Evolutionary conservation across 108 stramenopile species (phyloP).

Genomic region (Nitzschia sp.): DNA sequence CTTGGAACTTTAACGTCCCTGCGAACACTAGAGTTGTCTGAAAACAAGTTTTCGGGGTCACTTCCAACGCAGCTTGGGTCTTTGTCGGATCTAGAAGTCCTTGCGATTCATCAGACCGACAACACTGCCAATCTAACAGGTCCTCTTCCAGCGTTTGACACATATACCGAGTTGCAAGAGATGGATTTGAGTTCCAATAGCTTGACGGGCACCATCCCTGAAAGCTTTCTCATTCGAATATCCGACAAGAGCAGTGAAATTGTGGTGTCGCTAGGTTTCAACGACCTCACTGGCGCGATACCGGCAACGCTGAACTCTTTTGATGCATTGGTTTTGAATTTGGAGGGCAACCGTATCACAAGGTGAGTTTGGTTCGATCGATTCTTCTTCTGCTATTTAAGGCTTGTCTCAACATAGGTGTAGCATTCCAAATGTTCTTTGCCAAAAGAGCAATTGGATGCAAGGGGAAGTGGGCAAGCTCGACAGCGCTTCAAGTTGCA

Average conservation of each 20-base stretch:
- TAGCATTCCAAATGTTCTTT: constrained; percentile 17
- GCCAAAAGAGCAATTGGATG: constrained; percentile 57
- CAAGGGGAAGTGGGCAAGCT: constrained; percentile 46
- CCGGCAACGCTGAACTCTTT: constrained; percentile 42
- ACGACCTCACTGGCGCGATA: constrained; percentile 41
- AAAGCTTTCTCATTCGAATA: constrained; percentile 22
- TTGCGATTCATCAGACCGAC: constrained; percentile 39
- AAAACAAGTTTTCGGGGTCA: constrained; percentile 24
- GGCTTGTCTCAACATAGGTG: background rate
- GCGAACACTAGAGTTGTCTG: constrained; percentile 2
- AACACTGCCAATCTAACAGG: constrained; percentile 18
- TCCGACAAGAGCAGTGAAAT: constrained; percentile 32
- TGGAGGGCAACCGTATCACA: constrained; percentile 41
- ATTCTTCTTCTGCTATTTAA: background rate
- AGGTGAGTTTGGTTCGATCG: constrained; percentile 11
- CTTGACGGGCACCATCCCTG: constrained; percentile 36
- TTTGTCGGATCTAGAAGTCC: constrained; percentile 12
- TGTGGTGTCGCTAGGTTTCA: constrained; percentile 36
- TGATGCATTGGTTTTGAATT: constrained; percentile 28
- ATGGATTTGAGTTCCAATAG: constrained; percentile 32
- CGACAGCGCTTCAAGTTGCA: constrained; percentile 38
- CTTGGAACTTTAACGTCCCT: constrained; percentile 13
- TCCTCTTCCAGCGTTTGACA: constrained; percentile 26
- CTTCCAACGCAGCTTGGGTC: constrained; percentile 14
- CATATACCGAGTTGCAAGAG: constrained; percentile 15